Evolutionary conservation across 148 eudicot species (phyloP), one percentile per base, ranked within the genome.

Genomic region (Rhododendron vialii): DNA sequence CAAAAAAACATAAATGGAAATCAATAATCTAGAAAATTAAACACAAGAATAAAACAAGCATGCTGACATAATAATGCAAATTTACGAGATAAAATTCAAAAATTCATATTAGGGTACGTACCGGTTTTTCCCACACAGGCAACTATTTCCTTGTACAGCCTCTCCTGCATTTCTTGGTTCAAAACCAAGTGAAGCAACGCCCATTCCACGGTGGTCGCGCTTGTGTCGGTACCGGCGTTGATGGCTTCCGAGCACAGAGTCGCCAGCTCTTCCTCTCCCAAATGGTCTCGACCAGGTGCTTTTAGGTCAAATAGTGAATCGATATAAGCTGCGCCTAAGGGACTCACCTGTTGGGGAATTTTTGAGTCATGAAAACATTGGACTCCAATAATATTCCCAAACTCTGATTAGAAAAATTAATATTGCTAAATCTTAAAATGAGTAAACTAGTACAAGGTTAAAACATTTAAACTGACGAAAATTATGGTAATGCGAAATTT

Each of bases 181-280:
- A 88, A 65, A 35, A 94, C 98, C 85, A 97, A 88, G 63, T 95
- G 98, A 8, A 97, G 93, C 63, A 97, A 78, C 22, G 96, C 98
- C 99, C 99, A 97, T 84, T 97, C 99, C 11, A 91, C 53, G 8
- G 94, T 85, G 3, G 98, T 95, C 22, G 99, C 98, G 61, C 94
- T 97, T 0, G 99, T 97, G 69, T 97, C 99, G 0, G 99, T 97
- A 2, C 99, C 98, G 24, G 99, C 99, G 61, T 94, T 95, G 82
- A 97, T 97, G 1, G 92, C 78, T 85, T 97, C 99, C 1, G 99
- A 97, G 84, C 90, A 88, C 35, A 97, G 92, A 0, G 99, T 95
- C 36, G 94, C 96, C 24, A 97, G 89, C 83, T 95, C 98, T 30
- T 88, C 95, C 59, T 92, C 99, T 13, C 92, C 89, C 3, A 95